Evolutionary conservation across 1,284 basidiomycete species (phyloP), one percentile per base, ranked within the genome.

Genomic region (Cerrena zonata): DNA sequence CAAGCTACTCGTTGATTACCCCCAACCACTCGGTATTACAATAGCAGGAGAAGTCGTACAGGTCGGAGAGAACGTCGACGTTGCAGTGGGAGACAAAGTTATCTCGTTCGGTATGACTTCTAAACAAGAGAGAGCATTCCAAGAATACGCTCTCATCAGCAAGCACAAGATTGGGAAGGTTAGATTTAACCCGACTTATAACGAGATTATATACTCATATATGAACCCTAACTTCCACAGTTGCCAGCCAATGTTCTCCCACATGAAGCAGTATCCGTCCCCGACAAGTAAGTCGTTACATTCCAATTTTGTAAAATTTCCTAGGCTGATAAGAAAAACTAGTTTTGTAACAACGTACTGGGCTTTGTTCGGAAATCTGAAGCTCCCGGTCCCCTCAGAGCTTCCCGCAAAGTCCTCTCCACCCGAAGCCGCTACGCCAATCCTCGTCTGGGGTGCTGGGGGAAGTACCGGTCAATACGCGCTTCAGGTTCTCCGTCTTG

Each of bases 401-500:
- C 71, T 75, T 54, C 74, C 73, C 3, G 58, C 66, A 0, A 46
- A 62, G 0, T 48, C 58, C 1, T 49, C 65, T 2, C 72, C 75
- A 12, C 60, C 67, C 19, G 58, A 66, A 12, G 62, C 69, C 2
- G 52, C 62, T 11, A 59, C 58, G 1, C 69, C 77, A 1, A 75
- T 80, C 48, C 67, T 80, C 7, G 64, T 84, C 22, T 83, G 78
- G 53, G 78, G 80, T 48, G 76, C 75, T 15, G 78, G 80, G 10
- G 68, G 80, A 3, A 77, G 76, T n/a, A 60, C 75, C 0, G 80
- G 79, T 3, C 74, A 79, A 52, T 80, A 78, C 54, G 65, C 71
- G 18, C 58, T 82, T 42, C 81, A 82, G 60, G 67, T 82, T n/a
- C 69, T 82, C 43, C 69, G 68, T 42, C 61, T 73, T 25, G 71